phyloP scores from a whole-genome alignment of 352 stramenopile species.

The Globisporangium uncinulatum region DNA sequence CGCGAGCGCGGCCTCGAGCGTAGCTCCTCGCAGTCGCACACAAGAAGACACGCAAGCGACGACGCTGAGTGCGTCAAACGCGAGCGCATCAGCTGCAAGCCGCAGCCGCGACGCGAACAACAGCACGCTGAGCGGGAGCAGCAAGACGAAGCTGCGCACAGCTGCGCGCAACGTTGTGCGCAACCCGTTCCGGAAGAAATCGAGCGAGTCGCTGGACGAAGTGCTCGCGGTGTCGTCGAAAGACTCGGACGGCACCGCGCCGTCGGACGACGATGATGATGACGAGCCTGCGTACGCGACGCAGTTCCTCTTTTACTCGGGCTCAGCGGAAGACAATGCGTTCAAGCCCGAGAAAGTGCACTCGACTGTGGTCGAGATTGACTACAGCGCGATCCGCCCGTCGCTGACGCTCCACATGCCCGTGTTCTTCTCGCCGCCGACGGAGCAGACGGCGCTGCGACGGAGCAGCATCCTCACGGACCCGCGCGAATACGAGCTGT shows the following conservation, averaged over 20 bases:
- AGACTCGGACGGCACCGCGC: slow-evolving; percentile 17
- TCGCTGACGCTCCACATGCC: slow-evolving; percentile 54
- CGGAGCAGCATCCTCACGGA: slow-evolving; percentile 40
- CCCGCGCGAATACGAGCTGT: slow-evolving; percentile 56
- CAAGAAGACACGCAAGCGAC: slow-evolving; percentile 11
- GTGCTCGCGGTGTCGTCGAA: slow-evolving; percentile 13
- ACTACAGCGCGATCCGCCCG: slow-evolving; percentile 49
- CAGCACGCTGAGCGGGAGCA: slow-evolving; percentile 4
- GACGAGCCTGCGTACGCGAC: slow-evolving; percentile 15
- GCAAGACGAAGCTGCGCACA: neutral
- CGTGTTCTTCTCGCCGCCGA: slow-evolving; percentile 57
- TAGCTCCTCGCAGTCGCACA: neutral
- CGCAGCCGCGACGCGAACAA: slow-evolving; percentile 2
- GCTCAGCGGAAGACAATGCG: slow-evolving; percentile 39
- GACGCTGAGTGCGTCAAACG: slow-evolving; percentile 5
- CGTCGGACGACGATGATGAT: slow-evolving; percentile 26
- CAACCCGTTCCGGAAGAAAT: slow-evolving; percentile 25
- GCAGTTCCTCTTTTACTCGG: slow-evolving; percentile 60
- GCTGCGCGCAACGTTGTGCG: slow-evolving; percentile 9
- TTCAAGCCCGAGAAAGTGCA: slow-evolving; percentile 41
- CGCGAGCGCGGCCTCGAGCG: neutral
- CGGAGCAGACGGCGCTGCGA: slow-evolving; percentile 26
- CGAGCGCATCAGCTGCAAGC: neutral
- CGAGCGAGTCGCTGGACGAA: slow-evolving; percentile 21
- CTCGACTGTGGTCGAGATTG: slow-evolving; percentile 29